Evolutionary conservation across 169 alveolate species (phyloP).

Genomic region (Babesia sp.): DNA sequence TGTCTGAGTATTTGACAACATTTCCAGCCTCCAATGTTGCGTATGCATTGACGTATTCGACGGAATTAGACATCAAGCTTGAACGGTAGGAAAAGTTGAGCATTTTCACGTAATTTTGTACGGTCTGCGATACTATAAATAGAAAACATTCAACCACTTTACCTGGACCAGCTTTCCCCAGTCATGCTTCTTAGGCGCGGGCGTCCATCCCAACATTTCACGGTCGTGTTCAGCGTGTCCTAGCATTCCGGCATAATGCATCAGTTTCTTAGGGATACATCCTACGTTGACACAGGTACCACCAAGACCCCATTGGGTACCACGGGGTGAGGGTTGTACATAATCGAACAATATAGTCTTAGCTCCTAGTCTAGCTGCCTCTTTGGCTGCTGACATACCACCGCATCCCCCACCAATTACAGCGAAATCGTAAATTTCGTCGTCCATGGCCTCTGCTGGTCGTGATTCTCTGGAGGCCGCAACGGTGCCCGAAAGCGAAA

Average conservation of each 20-base stretch:
- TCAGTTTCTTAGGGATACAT: conserved; percentile 97
- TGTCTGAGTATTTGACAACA: conserved; percentile 26
- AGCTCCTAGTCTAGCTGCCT: conserved; percentile 92
- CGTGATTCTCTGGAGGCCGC: background rate
- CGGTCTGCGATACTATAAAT: conserved; percentile 35
- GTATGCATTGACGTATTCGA: conserved; percentile 87
- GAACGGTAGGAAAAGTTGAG: conserved; percentile 91
- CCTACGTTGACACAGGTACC: conserved; percentile 99
- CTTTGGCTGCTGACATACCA: conserved; percentile 93
- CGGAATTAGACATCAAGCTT: conserved; percentile 81
- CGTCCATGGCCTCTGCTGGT: conserved; percentile 1
- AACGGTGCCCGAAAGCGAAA: background rate
- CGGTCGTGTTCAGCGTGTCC: conserved; percentile 71
- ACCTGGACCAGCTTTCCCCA: conserved; percentile 84
- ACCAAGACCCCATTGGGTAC: conserved; percentile 94
- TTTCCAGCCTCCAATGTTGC: conserved; percentile 68
- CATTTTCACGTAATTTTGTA: conserved; percentile 88
- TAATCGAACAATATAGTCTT: conserved; percentile 92
- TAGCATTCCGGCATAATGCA: conserved; percentile 93
- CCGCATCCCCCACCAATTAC: conserved; percentile 93
- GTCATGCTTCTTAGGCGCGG: conserved; percentile 30
- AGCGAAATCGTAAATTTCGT: conserved; percentile 71
- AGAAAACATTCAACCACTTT: background rate
- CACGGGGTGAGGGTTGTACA: conserved; percentile 94
- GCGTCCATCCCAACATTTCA: conserved; percentile 30